Percentiles rank a stretch among this genome's conserved stretches.
Conservation (phyloP, 352 stramenopile species). For the Globisporangium middletonii region DNA sequence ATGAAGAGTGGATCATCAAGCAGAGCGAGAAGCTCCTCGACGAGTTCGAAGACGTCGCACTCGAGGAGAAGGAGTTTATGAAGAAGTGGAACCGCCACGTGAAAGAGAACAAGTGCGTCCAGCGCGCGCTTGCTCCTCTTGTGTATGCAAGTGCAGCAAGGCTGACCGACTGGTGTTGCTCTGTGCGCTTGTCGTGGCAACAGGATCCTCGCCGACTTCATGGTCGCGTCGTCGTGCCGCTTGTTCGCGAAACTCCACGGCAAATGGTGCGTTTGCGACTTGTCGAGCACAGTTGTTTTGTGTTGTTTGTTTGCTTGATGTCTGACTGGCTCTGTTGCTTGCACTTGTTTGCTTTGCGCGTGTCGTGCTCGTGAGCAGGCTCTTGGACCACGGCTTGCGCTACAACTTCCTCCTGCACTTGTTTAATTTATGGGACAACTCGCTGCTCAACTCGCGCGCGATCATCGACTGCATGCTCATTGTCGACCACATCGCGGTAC, state of each 20-base stretch:
- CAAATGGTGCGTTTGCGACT: slow-evolving; percentile 45
- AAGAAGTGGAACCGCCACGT: slow-evolving; percentile 88
- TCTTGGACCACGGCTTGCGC: slow-evolving; percentile 67
- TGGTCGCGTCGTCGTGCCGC: slow-evolving; percentile 81
- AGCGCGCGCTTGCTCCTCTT: not conserved
- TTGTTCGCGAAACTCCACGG: slow-evolving; percentile 79
- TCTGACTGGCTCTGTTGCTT: not conserved
- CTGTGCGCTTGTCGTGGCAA: not conserved
- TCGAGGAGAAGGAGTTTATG: slow-evolving; percentile 88
- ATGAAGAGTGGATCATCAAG: slow-evolving; percentile 86
- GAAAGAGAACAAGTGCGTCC: slow-evolving; percentile 57
- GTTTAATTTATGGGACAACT: slow-evolving; percentile 90
- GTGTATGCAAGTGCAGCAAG: not conserved
- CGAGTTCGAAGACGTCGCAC: slow-evolving; percentile 83
- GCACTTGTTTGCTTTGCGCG: not conserved
- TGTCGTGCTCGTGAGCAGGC: slow-evolving; percentile 20
- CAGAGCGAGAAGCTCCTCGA: slow-evolving; percentile 83
- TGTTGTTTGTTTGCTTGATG: not conserved
- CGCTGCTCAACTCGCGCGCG: slow-evolving; percentile 72
- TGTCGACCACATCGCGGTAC: slow-evolving; percentile 59
- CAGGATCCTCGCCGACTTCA: slow-evolving; percentile 82
- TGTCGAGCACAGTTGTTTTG: not conserved
- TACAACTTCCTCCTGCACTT: slow-evolving; percentile 87
- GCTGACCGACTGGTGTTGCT: not conserved
- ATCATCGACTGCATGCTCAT: slow-evolving; percentile 89